Evolutionary conservation across 176 grass and related monocot species (phyloP), one percentile per base, ranked within the genome.

Genomic region (Aegilops tauschii): DNA sequence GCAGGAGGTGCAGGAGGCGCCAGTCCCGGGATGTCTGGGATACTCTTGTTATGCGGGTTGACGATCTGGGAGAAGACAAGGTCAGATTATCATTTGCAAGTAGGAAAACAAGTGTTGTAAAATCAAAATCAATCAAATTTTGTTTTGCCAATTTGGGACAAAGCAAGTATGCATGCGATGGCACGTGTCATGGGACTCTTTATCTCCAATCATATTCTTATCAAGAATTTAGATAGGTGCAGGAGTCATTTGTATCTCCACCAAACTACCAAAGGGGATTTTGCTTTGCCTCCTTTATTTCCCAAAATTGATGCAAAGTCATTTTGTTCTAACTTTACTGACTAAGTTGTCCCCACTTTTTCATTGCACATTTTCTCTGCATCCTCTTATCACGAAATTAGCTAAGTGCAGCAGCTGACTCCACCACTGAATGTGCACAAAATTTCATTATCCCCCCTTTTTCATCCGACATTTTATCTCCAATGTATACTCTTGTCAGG

Each of bases 1-100:
- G 93, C 94, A 36, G 97, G 97, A 72, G 97, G 97, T 17, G 97
- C 97, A 31, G 97, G 97, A 80, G 97, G 97, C 13, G 97, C 96
- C 76, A 98, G 87, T 16, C 97, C 97, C 0, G 97, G 97, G 76
- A 98, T 98, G 27, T 98, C 93, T 86, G 81, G 81, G 61, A 98
- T 98, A 87, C 17, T 91, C 73, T 98, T 98, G 88, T 98, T 98
- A 63, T 85, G 88, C 11, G 97, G 97, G 52, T 93, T 91, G 71
- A 98, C 97, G 56, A 98, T 91, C 97, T 98, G 84, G 11, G 67
- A 82, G 34, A 72, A 40, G 23, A 86, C 8, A 61, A 12, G 56
- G 75, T 45, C n/a, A 58, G 9, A 10, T 82, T 73, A 89, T 30
- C 14, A 21, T 32, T 29, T 69, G 27, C 13, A 27, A 21, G 80